Percentiles rank a stretch among this genome's conserved stretches.
phyloP scores from a whole-genome alignment of 257 asterid genomes.

The Paraleonurus japonicus region DNA sequence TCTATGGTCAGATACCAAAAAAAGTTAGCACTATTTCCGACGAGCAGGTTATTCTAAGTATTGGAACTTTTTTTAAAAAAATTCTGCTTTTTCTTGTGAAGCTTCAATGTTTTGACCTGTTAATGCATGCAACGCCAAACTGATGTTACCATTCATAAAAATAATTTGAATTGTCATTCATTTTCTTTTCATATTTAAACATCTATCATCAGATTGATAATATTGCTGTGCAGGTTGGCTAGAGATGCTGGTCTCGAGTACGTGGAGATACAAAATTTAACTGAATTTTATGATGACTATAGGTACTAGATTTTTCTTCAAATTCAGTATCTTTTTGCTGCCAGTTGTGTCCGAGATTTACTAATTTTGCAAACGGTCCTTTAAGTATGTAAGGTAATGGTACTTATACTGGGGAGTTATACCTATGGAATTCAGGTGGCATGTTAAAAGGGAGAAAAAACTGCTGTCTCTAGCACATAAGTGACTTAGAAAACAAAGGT shows the following conservation, averaged over 20 bases:
- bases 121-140: slow-evolving; percentile 5
- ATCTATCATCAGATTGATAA: slow-evolving; percentile 19
- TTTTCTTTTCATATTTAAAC: slow-evolving; percentile 11
- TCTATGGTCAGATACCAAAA: not conserved
- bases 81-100: not conserved
- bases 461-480: not conserved
- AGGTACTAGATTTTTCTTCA: slow-evolving; percentile 47
- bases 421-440: not conserved
- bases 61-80: not conserved
- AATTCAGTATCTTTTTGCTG: slow-evolving; percentile 8
- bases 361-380: not conserved
- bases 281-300: slow-evolving; percentile 90
- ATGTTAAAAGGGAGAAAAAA: not conserved
- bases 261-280: slow-evolving; percentile 84
- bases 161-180: slow-evolving; percentile 8
- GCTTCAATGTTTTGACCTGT: slow-evolving; percentile 8
- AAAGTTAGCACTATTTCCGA: not conserved
- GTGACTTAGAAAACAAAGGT: not conserved
- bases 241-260: slow-evolving; percentile 95
- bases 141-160: not conserved
- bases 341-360: not conserved
- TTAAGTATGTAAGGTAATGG: not conserved
- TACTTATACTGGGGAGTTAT: not conserved
- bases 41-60: slow-evolving; percentile 7
- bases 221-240: slow-evolving; percentile 73